These are phyloP conservation scores for Gonapodya prolifera DNA, from an alignment of 192 early-diverging fungal species.

Conservation along the genomic window DNA sequence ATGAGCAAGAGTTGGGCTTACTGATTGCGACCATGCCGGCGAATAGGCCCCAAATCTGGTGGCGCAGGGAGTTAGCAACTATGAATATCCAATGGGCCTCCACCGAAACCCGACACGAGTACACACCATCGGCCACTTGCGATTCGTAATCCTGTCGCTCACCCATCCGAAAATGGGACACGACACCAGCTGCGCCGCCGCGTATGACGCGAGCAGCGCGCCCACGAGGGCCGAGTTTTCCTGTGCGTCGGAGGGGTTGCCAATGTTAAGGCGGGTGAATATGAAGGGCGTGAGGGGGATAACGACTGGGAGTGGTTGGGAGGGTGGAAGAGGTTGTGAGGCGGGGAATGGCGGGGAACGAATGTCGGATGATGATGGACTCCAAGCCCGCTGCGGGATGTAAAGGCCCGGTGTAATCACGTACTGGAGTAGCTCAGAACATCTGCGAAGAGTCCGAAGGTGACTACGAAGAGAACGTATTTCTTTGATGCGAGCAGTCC, in stretches of 20 bases:
- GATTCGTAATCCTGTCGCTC: conserved; percentile 55
- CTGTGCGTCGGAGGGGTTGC: background rate
- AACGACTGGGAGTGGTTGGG: background rate
- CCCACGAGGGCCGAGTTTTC: background rate
- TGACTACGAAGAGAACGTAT: background rate
- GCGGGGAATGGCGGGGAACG: background rate
- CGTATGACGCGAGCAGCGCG: background rate
- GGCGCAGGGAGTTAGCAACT: too few species aligned
- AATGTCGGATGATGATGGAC: background rate
- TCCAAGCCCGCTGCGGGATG: background rate
- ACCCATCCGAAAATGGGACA: conserved; percentile 57
- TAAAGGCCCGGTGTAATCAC: background rate
- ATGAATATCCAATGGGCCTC: too few species aligned
- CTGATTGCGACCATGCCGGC: background rate
- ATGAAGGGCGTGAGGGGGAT: conserved; percentile 1
- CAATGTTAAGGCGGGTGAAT: background rate
- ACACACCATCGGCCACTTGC: conserved; percentile 68
- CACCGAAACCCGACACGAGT: too few species aligned
- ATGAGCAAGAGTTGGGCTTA: background rate
- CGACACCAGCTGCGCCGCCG: conserved; percentile 45
- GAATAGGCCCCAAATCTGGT: background rate
- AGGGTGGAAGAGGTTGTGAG: background rate
- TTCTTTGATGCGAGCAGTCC: background rate
- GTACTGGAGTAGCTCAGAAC: background rate
- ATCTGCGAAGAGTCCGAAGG: background rate